These are phyloP conservation scores for Candida palmyrensis DNA, from an alignment of 805 yeast genomes.

Conservation along the genomic window DNA sequence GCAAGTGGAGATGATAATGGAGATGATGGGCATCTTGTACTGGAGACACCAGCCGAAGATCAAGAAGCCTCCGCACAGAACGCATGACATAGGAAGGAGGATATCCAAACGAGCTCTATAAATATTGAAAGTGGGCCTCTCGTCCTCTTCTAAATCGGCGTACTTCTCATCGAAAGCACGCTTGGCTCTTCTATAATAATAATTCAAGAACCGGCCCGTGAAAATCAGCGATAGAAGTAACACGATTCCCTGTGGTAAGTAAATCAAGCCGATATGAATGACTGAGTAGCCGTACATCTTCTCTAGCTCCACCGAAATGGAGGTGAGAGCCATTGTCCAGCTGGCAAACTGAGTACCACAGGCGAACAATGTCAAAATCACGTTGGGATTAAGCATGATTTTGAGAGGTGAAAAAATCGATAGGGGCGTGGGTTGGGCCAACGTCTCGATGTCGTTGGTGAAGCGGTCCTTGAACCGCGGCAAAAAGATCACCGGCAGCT, in stretches of 20 bases:
- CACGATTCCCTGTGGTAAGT: conserved; percentile 69
- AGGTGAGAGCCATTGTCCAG: conserved; percentile 68
- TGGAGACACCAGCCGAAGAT: conserved; percentile 72
- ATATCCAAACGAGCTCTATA: conserved; percentile 51
- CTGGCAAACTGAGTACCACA: conserved; percentile 59
- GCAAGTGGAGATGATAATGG: conserved; percentile 54
- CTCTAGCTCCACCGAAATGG: conserved; percentile 53
- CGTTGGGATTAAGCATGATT: conserved; percentile 39
- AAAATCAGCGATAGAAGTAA: conserved; percentile 55
- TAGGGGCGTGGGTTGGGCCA: conserved; percentile 10
- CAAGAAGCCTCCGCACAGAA: conserved; percentile 27
- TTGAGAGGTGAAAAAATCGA: conserved; percentile 34
- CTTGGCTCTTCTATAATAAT: conserved; percentile 36
- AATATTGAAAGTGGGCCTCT: conserved; percentile 46
- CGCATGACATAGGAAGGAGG: conserved; percentile 23
- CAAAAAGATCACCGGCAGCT: conserved; percentile 40
- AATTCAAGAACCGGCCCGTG: conserved; percentile 55
- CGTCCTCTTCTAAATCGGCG: conserved; percentile 6
- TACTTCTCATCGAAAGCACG: conserved; percentile 19
- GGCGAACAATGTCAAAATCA: conserved; percentile 48
- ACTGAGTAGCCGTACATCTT: conserved; percentile 45
- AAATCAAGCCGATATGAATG: conserved; percentile 62
- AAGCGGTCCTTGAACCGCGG: conserved; percentile 22
- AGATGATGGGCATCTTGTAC: conserved; percentile 41
- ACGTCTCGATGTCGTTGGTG: conserved; percentile 21